Base-by-base conservation (phyloP, 768 basidiomycete species). In the Termitomyces sp. region DNA sequence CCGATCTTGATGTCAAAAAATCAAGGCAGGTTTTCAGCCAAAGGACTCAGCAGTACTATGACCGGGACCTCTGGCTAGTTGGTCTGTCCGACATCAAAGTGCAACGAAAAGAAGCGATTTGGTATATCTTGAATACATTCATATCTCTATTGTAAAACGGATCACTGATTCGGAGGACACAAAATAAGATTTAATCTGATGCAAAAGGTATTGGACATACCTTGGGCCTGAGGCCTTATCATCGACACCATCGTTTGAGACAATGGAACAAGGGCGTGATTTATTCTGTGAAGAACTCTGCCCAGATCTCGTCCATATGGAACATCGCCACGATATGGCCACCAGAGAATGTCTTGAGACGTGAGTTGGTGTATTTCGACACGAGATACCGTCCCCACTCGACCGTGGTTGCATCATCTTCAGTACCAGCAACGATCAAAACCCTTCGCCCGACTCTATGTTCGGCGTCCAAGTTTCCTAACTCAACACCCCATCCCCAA, bases 261-360 rank as follows among this genome's bases (percentile, higher is more conserved):
- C n/a, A 24, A 50, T 10, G 9, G 16, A 36, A 24, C 22, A 37
- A 4, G 2, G 9, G 36, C 3, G n/a, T 39, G 5, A 5, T 27
- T 14, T 34, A 59, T 22, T 32, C 45, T 42, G 48, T 62, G 43
- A 70, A 50, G 36, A 70, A 60, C 42, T 71, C 66, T 9, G 47
- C 68, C 76, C 74, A 79, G 5, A 81, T 58, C 4, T 71, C 67
- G 39, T 81, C 70, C 59, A 76, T 20, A 43, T 71, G 64, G 53
- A 73, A 78, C 20, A 79, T 46, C 3, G 62, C 46, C 33, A 71
- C 59, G 5, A 83, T 57, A 61, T 81, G 81, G 3, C 80, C 79
- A 0, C 82, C 79, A 20, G 61, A 60, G 16, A 78, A 34, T 42
- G 63, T 65, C 63, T 66, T 72, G 36, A 78, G 53, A 47, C 62